Conservation (phyloP, 2,329 filamentous ascomycete species). For the Fusarium floridanum region DNA sequence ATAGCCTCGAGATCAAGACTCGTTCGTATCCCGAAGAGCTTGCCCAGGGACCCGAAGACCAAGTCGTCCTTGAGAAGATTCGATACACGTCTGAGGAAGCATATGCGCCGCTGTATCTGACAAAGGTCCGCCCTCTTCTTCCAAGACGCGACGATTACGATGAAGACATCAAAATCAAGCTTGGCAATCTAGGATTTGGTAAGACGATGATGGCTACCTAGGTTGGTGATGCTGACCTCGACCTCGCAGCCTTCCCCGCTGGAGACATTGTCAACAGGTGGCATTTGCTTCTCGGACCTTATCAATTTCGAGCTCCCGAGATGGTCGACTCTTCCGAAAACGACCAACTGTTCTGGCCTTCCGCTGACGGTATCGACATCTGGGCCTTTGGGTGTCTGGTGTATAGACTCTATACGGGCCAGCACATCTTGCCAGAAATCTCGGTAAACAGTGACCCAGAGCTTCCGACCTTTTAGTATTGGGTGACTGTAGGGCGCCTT, state of each 20-base stretch:
- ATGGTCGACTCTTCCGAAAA: neutral
- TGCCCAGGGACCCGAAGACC: neutral
- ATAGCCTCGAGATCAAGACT: neutral
- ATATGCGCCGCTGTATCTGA: conserved; percentile 6
- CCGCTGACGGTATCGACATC: neutral
- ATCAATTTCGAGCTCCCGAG: conserved; percentile 5
- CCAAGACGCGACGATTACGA: neutral
- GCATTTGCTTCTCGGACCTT: neutral
- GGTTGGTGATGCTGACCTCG: neutral
- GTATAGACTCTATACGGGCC: conserved; percentile 6
- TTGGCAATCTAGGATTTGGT: conserved; percentile 5
- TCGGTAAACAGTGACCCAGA: neutral
- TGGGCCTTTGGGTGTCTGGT: conserved; percentile 20
- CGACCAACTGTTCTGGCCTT: neutral
- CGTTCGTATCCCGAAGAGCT: neutral
- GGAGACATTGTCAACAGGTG: neutral
- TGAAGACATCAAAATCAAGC: neutral
- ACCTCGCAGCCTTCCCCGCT: neutral
- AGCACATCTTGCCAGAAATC: neutral
- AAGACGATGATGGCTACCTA: neutral
- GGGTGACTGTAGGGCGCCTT: neutral
- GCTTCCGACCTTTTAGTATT: neutral
- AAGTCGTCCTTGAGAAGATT: neutral
- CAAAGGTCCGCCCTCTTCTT: neutral
- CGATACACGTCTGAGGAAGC: neutral